Percentiles rank a stretch among this genome's conserved stretches.
Conservation (phyloP, 768 basidiomycete species). For the Pilatotrama ljubarskyi region DNA sequence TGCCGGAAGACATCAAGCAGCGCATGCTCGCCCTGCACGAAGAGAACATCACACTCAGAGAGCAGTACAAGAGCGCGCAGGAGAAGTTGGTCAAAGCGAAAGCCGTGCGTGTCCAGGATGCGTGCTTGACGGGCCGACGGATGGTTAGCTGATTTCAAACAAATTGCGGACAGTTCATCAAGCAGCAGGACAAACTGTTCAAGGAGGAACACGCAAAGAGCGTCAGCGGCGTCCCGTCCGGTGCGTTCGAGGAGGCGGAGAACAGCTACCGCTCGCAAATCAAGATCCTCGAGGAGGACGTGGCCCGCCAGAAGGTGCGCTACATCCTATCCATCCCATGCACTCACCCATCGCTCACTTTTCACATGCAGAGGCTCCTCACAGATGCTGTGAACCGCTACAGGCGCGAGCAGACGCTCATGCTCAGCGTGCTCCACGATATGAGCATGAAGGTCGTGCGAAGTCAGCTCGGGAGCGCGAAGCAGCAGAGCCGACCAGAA, state of each 20-base stretch:
- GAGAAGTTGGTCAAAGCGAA: slow-evolving; percentile 84
- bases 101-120: slow-evolving; percentile 44
- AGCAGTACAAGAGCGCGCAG: slow-evolving; percentile 65
- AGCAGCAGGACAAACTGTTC: slow-evolving; percentile 86
- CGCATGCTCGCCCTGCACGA: slow-evolving; percentile 75
- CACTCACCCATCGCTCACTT: slow-evolving; percentile 24
- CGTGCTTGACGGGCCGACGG: neutral
- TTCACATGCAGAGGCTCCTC: slow-evolving; percentile 41
- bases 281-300: slow-evolving; percentile 38
- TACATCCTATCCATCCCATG: neutral
- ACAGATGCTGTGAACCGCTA: slow-evolving; percentile 60
- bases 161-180: slow-evolving; percentile 69
- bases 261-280: slow-evolving; percentile 36
- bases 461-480: slow-evolving; percentile 54
- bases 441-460: slow-evolving; percentile 65
- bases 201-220: slow-evolving; percentile 75
- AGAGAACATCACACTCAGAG: slow-evolving; percentile 70
- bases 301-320: slow-evolving; percentile 51
- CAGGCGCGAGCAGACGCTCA: slow-evolving; percentile 75
- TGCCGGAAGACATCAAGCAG: slow-evolving; percentile 81
- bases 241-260: slow-evolving; percentile 73
- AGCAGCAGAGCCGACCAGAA: slow-evolving; percentile 44
- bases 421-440: slow-evolving; percentile 74
- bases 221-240: slow-evolving; percentile 43
- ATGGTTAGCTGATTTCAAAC: neutral